A percentile compares a stretch with the other conserved stretches of the same genome.
phyloP scores from a whole-genome alignment of 768 basidiomycete genomes.

The Ramaria sp. region DNA sequence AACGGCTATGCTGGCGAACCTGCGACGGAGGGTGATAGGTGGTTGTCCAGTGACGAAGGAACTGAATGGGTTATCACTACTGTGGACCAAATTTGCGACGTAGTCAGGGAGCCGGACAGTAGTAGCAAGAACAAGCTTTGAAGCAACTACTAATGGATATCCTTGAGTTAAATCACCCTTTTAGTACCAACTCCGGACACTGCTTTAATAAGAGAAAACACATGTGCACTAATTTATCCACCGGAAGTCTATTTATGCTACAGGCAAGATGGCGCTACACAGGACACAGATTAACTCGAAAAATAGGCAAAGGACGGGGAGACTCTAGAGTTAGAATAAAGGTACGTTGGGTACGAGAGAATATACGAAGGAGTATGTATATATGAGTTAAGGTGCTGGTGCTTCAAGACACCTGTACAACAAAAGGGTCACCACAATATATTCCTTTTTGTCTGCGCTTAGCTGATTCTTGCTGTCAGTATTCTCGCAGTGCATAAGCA shows the following conservation, averaged over 20 bases:
- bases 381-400: no score
- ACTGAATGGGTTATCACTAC: constrained; percentile 81
- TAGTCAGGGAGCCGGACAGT: constrained; percentile 36
- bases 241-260: no score
- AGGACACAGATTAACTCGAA: no score
- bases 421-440: not conserved
- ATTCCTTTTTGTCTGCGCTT: constrained; percentile 11
- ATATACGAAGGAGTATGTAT: no score
- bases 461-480: constrained; percentile 15
- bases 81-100: constrained; percentile 72
- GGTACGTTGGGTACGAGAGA: no score
- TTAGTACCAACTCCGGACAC: no score
- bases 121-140: constrained; percentile 44
- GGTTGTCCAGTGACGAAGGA: constrained; percentile 78
- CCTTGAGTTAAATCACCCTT: no score
- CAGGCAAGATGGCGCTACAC: no score
- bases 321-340: no score
- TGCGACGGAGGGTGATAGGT: constrained; percentile 59
- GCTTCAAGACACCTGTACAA: not conserved
- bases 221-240: no score
- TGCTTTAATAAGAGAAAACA: no score
- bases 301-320: no score
- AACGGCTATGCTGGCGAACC: constrained; percentile 29
- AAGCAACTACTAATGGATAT: not conserved
- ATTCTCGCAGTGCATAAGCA: not conserved